Conservation (phyloP, 73 alveolate species). For the Vitrella brassicaformis region DNA sequence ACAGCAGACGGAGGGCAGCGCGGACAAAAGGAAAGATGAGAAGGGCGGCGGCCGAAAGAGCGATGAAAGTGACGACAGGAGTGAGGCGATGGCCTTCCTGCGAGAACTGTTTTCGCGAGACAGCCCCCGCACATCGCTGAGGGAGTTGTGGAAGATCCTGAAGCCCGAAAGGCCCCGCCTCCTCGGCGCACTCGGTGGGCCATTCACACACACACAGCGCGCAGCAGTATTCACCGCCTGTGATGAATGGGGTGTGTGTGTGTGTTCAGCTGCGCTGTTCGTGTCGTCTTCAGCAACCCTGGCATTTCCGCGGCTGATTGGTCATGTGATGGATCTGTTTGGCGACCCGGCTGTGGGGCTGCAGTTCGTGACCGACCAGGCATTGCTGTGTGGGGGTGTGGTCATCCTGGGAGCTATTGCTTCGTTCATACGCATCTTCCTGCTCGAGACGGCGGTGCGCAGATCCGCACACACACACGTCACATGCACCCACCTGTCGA, state of each 20-base stretch:
- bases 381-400: slow-evolving; percentile 17
- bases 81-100: not conserved
- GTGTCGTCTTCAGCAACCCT: not conserved
- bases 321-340: slow-evolving; percentile 22
- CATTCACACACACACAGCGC: not conserved
- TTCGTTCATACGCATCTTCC: slow-evolving; percentile 11
- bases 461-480: too few species aligned
- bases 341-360: slow-evolving; percentile 14
- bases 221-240: slow-evolving; percentile 12
- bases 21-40: not conserved
- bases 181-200: not conserved
- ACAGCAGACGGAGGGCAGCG: not conserved
- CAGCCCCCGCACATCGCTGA: not conserved
- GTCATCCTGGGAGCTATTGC: slow-evolving; percentile 20
- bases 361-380: slow-evolving; percentile 20
- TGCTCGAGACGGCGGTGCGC: slow-evolving; percentile 21
- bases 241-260: not conserved
- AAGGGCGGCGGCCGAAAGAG: not conserved
- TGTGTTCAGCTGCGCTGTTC: not conserved
- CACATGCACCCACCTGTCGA: too few species aligned
- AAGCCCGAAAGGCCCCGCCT: slow-evolving; percentile 24
- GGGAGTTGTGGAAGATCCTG: slow-evolving; percentile 21
- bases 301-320: slow-evolving; percentile 19
- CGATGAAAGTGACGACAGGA: not conserved
- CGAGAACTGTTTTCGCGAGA: not conserved